These are phyloP conservation scores for Fagus sylvatica DNA, from an alignment of 306 rosid species.

Conservation along the genomic window DNA sequence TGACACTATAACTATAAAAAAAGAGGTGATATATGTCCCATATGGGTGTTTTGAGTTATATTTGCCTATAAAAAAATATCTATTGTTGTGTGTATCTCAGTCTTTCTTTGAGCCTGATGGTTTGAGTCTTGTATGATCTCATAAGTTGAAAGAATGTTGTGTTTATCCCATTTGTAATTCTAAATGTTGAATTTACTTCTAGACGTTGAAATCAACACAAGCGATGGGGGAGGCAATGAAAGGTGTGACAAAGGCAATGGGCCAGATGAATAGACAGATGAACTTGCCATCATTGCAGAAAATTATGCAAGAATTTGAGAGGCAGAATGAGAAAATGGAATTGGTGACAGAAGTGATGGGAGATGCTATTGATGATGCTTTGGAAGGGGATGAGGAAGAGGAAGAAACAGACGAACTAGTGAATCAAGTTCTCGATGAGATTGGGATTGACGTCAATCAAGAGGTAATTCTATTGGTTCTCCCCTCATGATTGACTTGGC, in stretches of 20 bases:
- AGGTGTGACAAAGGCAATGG: conserved; percentile 99
- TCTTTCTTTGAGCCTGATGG: neutral
- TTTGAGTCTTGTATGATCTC: neutral
- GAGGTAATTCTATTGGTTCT: conserved; percentile 51
- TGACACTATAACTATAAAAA: neutral
- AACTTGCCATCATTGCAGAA: conserved; percentile 90
- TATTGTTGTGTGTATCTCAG: neutral
- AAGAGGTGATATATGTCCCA: neutral
- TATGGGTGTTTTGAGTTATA: neutral
- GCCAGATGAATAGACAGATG: conserved; percentile 97
- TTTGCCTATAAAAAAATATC: neutral
- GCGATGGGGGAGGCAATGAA: conserved; percentile 99
- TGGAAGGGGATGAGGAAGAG: conserved; percentile 97
- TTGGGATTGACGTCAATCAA: conserved; percentile 82
- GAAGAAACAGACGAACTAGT: conserved; percentile 92
- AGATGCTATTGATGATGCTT: conserved; percentile 94
- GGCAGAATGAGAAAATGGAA: conserved; percentile 95
- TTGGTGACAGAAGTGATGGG: conserved; percentile 82
- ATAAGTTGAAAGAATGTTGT: neutral
- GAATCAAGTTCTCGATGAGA: conserved; percentile 94
- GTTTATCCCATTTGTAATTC: neutral
- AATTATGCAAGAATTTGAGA: conserved; percentile 94
- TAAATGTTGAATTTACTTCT: conserved; percentile 21
- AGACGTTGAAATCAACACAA: conserved; percentile 94
- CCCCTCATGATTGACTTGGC: neutral